Evolutionary conservation across 2,329 filamentous ascomycete genomes (phyloP).

Genomic region (Sphaerulina vaccinii): DNA sequence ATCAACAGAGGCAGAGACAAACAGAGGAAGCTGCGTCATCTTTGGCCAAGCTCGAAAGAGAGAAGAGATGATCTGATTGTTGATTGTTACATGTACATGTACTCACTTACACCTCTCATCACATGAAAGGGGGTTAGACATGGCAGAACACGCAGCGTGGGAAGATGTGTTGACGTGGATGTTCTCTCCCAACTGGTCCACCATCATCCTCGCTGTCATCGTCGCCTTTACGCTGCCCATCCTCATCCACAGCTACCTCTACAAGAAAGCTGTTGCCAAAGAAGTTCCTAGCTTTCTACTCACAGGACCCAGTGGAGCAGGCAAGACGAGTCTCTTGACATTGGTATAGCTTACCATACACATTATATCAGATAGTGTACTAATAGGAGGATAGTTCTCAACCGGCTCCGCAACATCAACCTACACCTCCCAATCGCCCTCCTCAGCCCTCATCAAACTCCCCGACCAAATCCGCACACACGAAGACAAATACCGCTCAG

Average conservation of each 20-base stretch:
- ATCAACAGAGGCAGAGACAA: not conserved
- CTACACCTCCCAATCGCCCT: conserved; percentile 63
- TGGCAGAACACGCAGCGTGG: conserved; percentile 11
- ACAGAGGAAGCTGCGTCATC: not conserved
- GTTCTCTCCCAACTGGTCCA: conserved; percentile 45
- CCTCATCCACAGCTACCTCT: conserved; percentile 72
- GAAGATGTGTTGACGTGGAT: conserved; percentile 46
- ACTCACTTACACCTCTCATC: not conserved
- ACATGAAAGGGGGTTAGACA: not conserved
- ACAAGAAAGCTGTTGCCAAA: conserved; percentile 59
- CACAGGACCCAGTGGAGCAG: conserved; percentile 74
- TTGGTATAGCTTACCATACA: conserved; percentile 52
- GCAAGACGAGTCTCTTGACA: conserved; percentile 87
- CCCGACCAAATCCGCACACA: conserved; percentile 52
- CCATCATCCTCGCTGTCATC: conserved; percentile 66
- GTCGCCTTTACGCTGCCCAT: conserved; percentile 73
- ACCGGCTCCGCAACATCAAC: conserved; percentile 56
- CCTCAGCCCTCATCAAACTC: conserved; percentile 56
- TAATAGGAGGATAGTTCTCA: conserved; percentile 44
- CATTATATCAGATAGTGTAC: too few species aligned
- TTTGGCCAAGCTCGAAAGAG: not conserved
- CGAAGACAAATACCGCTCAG: conserved; percentile 64
- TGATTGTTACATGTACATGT: not conserved
- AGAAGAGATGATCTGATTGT: not conserved
- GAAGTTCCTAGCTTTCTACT: conserved; percentile 73